Conservation (phyloP, 164 flowering plant species). For the Vitis vinifera region ASM3070453v1 NC_081806.1:671501-672000, state of each 20-base stretch:
- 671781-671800: constrained; percentile 6
- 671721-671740: constrained; percentile 69
- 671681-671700: constrained; percentile 72
- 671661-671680: constrained; percentile 52
- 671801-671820: too few relatives aligned
- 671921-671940: not conserved
- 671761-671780: not conserved
- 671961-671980: too few relatives aligned
- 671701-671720: constrained; percentile 55
- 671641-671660: constrained; percentile 56
- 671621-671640: constrained; percentile 66
- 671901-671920: too few relatives aligned
- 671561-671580: constrained; percentile 40
- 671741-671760: constrained; percentile 17
- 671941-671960: too few relatives aligned
- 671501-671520: constrained; percentile 83
- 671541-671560: constrained; percentile 52
- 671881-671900: constrained; percentile 1
- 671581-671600: constrained; percentile 38
- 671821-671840: too few relatives aligned
- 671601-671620: constrained; percentile 63
- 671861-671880: not conserved
- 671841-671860: too few relatives aligned
- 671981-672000: not conserved
- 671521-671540: constrained; percentile 74